Base-by-base conservation (phyloP, 2,329 filamentous ascomycete genomes). In the Aspergillus tamarii region DNA sequence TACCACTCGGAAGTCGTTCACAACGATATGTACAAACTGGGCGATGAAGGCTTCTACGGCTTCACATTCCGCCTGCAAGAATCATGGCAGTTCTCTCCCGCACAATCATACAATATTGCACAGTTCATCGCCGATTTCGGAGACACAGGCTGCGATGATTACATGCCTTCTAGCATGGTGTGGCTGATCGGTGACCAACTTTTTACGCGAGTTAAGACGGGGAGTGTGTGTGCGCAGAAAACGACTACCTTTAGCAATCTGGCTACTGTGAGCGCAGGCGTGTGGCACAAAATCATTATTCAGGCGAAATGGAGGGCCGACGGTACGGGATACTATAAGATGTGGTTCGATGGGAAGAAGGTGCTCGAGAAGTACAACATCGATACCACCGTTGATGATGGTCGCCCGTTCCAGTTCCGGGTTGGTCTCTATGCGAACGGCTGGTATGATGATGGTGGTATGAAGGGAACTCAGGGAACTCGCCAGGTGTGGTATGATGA, bases 401-500 rank as follows among this genome's bases (percentile, higher is more conserved):
- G 14, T 19, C 23, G 46, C 6, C 4, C 46, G 2, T 50, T 50
- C 16, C 46, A 50, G 26, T 50, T 50, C 56, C 62, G 67, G 0
- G 78, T 84, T 14, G 83, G 83, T 0, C 70, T 84, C 36, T 85
- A 85, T 70, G 83, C 82, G 0, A 85, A 84, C 68, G 77, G 78
- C 12, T 85, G 83, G 83, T 73, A 82, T 62, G 82, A 84, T 64
- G 74, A 81, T 43, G 72, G 72, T 1, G 69, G 73, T 16, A 76
- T 77, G 68, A 66, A 74, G 54, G 82, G 81, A 0, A 77, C 64
- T 19, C 82, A 84, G 74, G 67, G 70, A 0, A 80, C 79, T 26
- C 74, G 83, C 11, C 77, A 83, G 72, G 69, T 84, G n/a, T 85
- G 82, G 81, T 83, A 79, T 66, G 83, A 85, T 66, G 78, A 84